Evolutionary conservation across 352 stramenopile genomes (phyloP), one percentile per base, ranked within the genome.

Genomic region (Phytopythium helicoides): DNA sequence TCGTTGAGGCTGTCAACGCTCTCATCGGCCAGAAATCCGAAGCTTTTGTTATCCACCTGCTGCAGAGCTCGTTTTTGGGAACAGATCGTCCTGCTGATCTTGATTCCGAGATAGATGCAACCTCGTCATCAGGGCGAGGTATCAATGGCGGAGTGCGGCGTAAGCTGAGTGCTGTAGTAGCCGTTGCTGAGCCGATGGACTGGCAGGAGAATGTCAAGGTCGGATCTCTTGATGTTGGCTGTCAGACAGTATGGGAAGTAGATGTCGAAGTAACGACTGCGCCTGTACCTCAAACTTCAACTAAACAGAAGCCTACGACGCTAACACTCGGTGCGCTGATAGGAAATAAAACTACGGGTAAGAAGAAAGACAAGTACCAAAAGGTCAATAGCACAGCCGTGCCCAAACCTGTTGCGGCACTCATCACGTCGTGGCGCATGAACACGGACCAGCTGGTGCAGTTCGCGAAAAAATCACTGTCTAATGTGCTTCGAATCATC

Each of bases 351-450:
- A 19, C 47, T 0, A 45, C 28, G 10, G 58, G 52, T 1, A 63
- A 68, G 33, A 58, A 71, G 39, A 86, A 84, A 50, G 78, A 81
- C 21, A 86, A 81, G 54, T 88, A 73, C 54, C 83, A 92, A 38
- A 89, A 90, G 45, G 62, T 94, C 49, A 89, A 85, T 60, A 87
- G 72, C 40, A 52, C 65, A 2, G 68, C 66, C 3, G 80, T 94
- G n/a, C 84, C 79, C 37, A 64, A 69, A 23, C 51, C 81, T 4
- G 72, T 94, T 51, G 68, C 77, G 3, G 65, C 71, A 2, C 52
- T 94, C 18, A 81, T 92, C 46, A 94, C 81, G 15, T 91, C 81
- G 7, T 94, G 84, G 84, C 81, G 81, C 25, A 83, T 94, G 49
- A 92, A 92, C 58, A 73, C 76, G 0, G 84, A 94, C 19, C 81